These are phyloP conservation scores for Podaxis sp. DNA, from an alignment of 768 basidiomycete genomes.

Conservation along the genomic window DNA sequence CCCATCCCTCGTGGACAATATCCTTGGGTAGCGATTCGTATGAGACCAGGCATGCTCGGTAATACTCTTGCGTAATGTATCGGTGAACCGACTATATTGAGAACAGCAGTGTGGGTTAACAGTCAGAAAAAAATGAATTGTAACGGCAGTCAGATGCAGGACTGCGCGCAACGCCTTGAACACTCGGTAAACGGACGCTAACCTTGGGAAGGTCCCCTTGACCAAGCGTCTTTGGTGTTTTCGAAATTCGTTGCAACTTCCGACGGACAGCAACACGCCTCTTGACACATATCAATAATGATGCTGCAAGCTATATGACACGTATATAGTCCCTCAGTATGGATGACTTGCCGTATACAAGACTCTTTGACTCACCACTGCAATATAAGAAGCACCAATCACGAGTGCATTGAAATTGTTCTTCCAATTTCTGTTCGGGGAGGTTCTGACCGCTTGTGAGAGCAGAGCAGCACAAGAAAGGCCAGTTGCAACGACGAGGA, in stretches of 20 bases:
- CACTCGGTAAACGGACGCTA: conserved; percentile 17
- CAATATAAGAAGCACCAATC: conserved; percentile 68
- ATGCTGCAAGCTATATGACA: conserved; percentile 47
- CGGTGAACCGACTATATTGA: conserved; percentile 57
- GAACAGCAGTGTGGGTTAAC: not conserved
- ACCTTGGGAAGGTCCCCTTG: conserved; percentile 64
- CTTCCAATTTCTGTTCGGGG: conserved; percentile 51
- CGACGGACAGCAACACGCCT: conserved; percentile 66
- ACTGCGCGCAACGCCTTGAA: conserved; percentile 1
- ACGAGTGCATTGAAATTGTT: conserved; percentile 69
- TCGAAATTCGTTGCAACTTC: conserved; percentile 68
- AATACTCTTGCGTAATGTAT: conserved; percentile 73
- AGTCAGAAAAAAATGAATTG: not conserved
- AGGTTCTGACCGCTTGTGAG: conserved; percentile 70
- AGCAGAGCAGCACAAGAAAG: conserved; percentile 67
- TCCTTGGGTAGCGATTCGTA: conserved; percentile 72
- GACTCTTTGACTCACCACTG: conserved; percentile 50
- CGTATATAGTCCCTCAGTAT: not conserved
- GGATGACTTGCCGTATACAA: not conserved
- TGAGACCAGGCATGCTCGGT: conserved; percentile 69
- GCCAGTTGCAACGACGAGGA: conserved; percentile 52
- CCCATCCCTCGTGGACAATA: conserved; percentile 73
- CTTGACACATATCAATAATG: conserved; percentile 64
- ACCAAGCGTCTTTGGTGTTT: conserved; percentile 51
- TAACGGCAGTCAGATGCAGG: not conserved